Conservation (phyloP, 2,329 filamentous ascomycete genomes). For the Teratosphaeria viscida region DNA sequence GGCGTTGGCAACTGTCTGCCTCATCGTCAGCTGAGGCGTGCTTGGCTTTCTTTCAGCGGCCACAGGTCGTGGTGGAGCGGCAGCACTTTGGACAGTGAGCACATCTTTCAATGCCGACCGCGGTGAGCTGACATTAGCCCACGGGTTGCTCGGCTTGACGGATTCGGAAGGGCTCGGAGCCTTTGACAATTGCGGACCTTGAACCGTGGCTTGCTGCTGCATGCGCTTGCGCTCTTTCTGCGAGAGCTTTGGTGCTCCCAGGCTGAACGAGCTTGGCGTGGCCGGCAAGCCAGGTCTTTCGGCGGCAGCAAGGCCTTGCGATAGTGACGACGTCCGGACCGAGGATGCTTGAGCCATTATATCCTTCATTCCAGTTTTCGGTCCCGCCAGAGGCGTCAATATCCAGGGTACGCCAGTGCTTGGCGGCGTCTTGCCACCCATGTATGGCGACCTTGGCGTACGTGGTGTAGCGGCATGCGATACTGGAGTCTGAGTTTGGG, state of each 20-base stretch:
- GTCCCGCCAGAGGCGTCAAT: slow-evolving; percentile 42
- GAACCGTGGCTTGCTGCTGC: slow-evolving; percentile 41
- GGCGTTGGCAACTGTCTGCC: slow-evolving; percentile 48
- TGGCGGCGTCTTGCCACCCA: slow-evolving; percentile 14
- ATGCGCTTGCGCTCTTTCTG: slow-evolving; percentile 88
- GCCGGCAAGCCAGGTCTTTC: slow-evolving; percentile 11
- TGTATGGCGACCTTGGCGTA: slow-evolving; percentile 22
- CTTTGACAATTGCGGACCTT: slow-evolving; percentile 35
- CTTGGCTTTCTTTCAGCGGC: slow-evolving; percentile 6
- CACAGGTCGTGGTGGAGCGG: not conserved
- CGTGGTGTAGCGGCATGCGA: slow-evolving; percentile 17
- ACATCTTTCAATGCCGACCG: slow-evolving; percentile 41
- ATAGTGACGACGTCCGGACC: slow-evolving; percentile 33
- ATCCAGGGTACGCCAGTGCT: slow-evolving; percentile 40
- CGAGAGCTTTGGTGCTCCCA: slow-evolving; percentile 55
- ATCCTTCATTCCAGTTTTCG: slow-evolving; percentile 63
- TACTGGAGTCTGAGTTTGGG: slow-evolving; percentile 21
- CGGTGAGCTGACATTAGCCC: slow-evolving; percentile 52
- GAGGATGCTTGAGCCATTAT: slow-evolving; percentile 58
- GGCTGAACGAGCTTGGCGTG: slow-evolving; percentile 17
- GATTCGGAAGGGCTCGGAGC: not conserved
- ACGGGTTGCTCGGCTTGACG: slow-evolving; percentile 33
- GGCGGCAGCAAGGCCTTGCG: slow-evolving; percentile 26
- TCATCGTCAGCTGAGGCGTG: slow-evolving; percentile 48
- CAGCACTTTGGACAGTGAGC: slow-evolving; percentile 22